Evolutionary conservation across 1,284 basidiomycete genomes (phyloP).

Genomic region (Trametes polyzona): DNA sequence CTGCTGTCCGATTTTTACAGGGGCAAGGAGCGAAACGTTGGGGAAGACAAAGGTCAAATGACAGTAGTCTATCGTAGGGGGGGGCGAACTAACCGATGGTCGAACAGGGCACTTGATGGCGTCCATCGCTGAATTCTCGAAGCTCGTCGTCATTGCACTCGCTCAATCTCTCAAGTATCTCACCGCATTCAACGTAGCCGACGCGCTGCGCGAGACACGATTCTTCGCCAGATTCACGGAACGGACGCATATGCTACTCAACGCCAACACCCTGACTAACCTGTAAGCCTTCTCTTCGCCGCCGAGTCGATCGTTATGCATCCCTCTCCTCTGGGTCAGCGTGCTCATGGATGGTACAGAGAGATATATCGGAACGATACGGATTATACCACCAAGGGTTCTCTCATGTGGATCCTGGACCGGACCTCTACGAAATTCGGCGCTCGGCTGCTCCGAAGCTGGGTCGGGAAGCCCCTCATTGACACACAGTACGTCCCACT

Average conservation of each 20-base stretch:
- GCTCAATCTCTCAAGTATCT: constrained; percentile 82
- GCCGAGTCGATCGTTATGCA: not conserved
- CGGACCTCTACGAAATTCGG: constrained; percentile 90
- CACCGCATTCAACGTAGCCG: constrained; percentile 74
- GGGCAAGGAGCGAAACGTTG: too few species aligned
- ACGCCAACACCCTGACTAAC: constrained; percentile 87
- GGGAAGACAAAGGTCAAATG: too few species aligned
- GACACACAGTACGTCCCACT: constrained; percentile 61
- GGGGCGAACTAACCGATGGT: not conserved
- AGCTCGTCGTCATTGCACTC: constrained; percentile 74
- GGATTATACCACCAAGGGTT: constrained; percentile 75
- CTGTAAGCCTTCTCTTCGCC: constrained; percentile 48
- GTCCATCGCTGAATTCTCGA: constrained; percentile 73
- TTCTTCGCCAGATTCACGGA: constrained; percentile 84
- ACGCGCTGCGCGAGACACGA: constrained; percentile 72
- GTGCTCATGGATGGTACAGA: constrained; percentile 35
- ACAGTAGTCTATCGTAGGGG: not conserved
- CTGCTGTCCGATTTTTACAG: constrained; percentile 77
- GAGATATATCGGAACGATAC: constrained; percentile 94
- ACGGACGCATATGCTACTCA: constrained; percentile 86
- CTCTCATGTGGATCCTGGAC: constrained; percentile 87
- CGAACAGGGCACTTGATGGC: constrained; percentile 52
- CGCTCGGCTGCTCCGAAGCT: constrained; percentile 78
- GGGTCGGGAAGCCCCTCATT: constrained; percentile 87
- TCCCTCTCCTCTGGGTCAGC: too few species aligned